Evolutionary conservation across 495 filamentous ascomycete species (phyloP).

Genomic region (Trichocladium uniseriatum): DNA sequence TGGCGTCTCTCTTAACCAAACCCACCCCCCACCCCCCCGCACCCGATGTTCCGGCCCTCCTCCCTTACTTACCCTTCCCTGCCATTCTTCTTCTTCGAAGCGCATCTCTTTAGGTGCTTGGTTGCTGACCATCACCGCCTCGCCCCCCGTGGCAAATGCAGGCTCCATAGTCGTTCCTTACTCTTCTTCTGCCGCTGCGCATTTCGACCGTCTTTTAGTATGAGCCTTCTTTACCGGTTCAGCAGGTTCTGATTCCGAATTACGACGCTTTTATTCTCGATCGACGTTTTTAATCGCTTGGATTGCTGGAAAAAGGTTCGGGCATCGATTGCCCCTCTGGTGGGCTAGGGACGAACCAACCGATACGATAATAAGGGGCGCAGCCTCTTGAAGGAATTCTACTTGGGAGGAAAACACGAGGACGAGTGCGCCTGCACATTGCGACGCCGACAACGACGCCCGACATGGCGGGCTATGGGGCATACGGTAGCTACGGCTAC

Average conservation of each 20-base stretch:
- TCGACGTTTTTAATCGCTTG: constrained; percentile 14
- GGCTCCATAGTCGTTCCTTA: constrained; percentile 36
- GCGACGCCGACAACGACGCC: constrained; percentile 6
- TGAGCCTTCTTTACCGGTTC: constrained; percentile 34
- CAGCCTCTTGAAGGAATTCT: constrained; percentile 8
- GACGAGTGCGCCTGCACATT: constrained; percentile 4
- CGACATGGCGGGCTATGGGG: constrained; percentile 38
- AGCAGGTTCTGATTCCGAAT: constrained; percentile 49
- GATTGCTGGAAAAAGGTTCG: constrained; percentile 5
- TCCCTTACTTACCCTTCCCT: constrained; percentile 22
- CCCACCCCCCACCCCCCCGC: constrained; percentile 38
- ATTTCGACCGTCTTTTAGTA: constrained; percentile 22
- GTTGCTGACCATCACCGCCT: constrained; percentile 36
- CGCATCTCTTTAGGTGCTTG: constrained; percentile 28
- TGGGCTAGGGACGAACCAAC: constrained; percentile 9
- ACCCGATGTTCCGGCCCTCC: constrained; percentile 24
- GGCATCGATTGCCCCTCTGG: constrained; percentile 14
- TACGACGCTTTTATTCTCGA: background rate
- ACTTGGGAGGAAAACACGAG: constrained; percentile 3
- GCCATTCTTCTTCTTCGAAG: constrained; percentile 25
- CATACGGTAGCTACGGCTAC: constrained; percentile 20
- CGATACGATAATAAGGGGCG: constrained; percentile 2
- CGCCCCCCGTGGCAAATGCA: constrained; percentile 31
- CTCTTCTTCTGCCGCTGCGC: constrained; percentile 17
- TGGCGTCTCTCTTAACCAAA: constrained; percentile 38